Evolutionary conservation across 2,329 filamentous ascomycete species (phyloP), one percentile per base, ranked within the genome.

Genomic region (Claviceps sp.): DNA sequence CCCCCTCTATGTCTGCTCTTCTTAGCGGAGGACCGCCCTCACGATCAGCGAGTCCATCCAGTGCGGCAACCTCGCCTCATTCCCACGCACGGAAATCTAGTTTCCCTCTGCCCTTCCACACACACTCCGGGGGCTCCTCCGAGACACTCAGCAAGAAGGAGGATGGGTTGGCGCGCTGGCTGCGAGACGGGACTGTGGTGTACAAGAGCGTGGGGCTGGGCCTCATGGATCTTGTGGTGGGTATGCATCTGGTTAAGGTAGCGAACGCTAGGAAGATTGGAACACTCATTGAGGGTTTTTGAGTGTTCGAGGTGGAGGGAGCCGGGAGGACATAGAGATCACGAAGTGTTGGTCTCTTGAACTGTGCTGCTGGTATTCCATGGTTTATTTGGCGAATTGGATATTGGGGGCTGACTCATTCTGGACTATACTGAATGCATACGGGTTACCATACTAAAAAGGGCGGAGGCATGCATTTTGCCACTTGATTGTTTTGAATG

Each of bases 131-230:
- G 26, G 59, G 55, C 14, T 65, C 66, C 1, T 54, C 59, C n/a
- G 62, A 60, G 2, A 59, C 68, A 16, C 22, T n/a, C 59, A 65
- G 70, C 53, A 68, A 70, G 54, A 70, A 69, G 54, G 73, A 78
- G 49, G 70, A 78, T 50, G 68, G 73, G 11, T 65, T 82, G 51
- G 68, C 70, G 30, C 66, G 70, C 19, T 84, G 81, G 81, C 62
- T 84, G 52, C 69, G 74, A 52, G 71, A 72, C 2, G 82, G 82
- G 0, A 85, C 82, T 54, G 81, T 85, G 19, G 74, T 85, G 7
- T 85, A 84, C 62, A 85, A 85, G 70, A 80, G 78, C 55, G 82
- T 85, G 0, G 82, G 82, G 0, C 64, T 85, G 47, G 82, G 81
- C 0, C 62, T 84, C 49, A 84, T 85, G 81, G 82, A 85, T 59